A percentile compares a stretch with the other conserved stretches of the same genome.
These are phyloP conservation scores for Oemleria cerasiformis DNA, from an alignment of 306 rosid species.

Conservation along the genomic window DNA sequence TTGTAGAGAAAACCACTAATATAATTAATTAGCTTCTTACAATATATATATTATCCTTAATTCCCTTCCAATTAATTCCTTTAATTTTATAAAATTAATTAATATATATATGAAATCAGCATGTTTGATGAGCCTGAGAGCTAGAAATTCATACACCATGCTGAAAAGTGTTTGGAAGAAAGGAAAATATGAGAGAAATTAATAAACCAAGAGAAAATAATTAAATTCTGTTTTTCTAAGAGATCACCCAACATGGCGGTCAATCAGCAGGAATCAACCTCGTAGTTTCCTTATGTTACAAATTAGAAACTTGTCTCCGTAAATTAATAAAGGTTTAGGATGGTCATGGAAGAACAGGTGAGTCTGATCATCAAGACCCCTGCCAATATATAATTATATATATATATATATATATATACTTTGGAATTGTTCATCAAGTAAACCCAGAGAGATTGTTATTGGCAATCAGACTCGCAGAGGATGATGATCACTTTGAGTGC, in stretches of 20 bases:
- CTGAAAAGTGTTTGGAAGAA: neutral
- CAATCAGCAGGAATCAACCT: conserved; percentile 12
- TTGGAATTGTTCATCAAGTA: conserved; percentile 62
- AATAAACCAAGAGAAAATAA: neutral
- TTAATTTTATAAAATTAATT: neutral
- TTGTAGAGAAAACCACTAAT: neutral
- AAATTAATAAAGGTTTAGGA: conserved; percentile 19
- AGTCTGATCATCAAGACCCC: conserved; percentile 38
- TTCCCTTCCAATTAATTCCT: neutral
- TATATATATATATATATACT: no score
- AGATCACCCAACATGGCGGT: conserved; percentile 1
- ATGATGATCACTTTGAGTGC: no score
- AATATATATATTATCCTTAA: neutral
- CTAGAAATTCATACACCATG: neutral
- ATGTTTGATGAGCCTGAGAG: neutral
- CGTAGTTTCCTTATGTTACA: neutral
- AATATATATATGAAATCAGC: neutral
- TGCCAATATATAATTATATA: neutral
- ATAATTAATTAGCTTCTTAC: neutral
- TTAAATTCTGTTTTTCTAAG: no score
- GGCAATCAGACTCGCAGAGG: no score
- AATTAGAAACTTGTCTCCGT: conserved; percentile 21
- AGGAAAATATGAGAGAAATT: neutral
- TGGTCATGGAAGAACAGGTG: conserved; percentile 37
- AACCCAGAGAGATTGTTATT: conserved; percentile 12